These are phyloP conservation scores for Iberis pinnata DNA, from an alignment of 345 rosid species.

Conservation along the genomic window DNA sequence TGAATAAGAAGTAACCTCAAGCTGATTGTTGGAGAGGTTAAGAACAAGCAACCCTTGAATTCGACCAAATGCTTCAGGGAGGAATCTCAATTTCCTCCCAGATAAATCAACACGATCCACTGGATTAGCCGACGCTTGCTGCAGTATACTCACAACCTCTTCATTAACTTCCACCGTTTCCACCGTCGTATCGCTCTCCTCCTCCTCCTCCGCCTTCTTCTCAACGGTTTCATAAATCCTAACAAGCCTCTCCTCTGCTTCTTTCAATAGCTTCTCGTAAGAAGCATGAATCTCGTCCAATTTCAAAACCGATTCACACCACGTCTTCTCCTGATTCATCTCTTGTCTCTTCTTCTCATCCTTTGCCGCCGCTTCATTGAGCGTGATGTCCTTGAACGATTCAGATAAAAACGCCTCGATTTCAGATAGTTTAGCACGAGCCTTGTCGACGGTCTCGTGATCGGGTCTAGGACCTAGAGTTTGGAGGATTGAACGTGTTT, in stretches of 20 bases:
- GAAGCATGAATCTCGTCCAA: conserved; percentile 73
- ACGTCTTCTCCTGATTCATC: conserved; percentile 53
- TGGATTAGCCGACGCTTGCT: conserved; percentile 43
- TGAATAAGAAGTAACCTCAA: conserved; percentile 42
- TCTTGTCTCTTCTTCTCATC: conserved; percentile 45
- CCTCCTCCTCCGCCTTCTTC: conserved; percentile 12
- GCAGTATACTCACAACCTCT: conserved; percentile 53
- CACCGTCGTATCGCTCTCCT: conserved; percentile 4
- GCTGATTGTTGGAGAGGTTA: conserved; percentile 65
- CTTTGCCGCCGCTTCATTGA: conserved; percentile 41
- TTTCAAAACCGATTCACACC: conserved; percentile 47
- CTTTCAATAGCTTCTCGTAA: conserved; percentile 67
- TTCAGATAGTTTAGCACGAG: conserved; percentile 50
- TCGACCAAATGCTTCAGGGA: conserved; percentile 91
- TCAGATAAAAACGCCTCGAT: conserved; percentile 50
- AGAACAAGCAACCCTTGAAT: conserved; percentile 57
- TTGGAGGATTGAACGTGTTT: conserved; percentile 70
- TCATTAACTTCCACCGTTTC: conserved; percentile 41
- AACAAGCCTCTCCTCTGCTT: conserved; percentile 64
- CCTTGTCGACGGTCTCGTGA: conserved; percentile 77
- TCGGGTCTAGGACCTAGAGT: conserved; percentile 89
- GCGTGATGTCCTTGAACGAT: conserved; percentile 63
- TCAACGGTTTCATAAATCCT: conserved; percentile 54
- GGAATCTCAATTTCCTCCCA: conserved; percentile 43
- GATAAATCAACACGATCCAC: conserved; percentile 71